Conservation (phyloP, 1,284 basidiomycete species). For the Mycosarcoma maydis region DNA sequence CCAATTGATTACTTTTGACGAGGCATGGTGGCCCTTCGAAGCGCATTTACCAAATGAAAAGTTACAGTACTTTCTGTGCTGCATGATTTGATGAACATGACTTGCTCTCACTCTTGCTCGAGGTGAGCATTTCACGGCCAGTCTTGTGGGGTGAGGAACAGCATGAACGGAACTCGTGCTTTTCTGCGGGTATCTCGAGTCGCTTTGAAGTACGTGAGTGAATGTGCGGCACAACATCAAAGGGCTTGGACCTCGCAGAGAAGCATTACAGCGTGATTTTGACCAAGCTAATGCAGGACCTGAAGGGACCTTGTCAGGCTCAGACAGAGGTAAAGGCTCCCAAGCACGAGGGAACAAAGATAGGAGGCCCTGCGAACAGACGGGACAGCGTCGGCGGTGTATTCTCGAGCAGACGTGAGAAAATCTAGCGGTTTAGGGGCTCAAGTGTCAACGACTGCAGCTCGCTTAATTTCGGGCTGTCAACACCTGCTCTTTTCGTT, state of each 20-base stretch:
- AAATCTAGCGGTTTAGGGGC: slow-evolving; percentile 20
- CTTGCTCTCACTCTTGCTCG: too few relatives aligned
- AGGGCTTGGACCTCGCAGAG: not conserved
- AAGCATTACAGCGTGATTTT: slow-evolving; percentile 14
- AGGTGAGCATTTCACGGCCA: too few relatives aligned
- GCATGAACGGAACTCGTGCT: too few relatives aligned
- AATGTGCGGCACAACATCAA: not conserved
- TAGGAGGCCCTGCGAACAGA: slow-evolving; percentile 24
- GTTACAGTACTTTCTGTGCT: too few relatives aligned
- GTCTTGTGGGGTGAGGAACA: too few relatives aligned
- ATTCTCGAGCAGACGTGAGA: too few relatives aligned
- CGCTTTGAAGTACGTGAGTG: too few relatives aligned
- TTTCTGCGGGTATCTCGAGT: too few relatives aligned
- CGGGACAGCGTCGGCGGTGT: not conserved
- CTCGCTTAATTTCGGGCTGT: slow-evolving; percentile 13
- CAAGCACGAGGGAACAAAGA: not conserved
- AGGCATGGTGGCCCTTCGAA: too few relatives aligned
- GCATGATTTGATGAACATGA: too few relatives aligned
- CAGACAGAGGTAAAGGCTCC: not conserved
- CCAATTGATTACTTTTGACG: too few relatives aligned
- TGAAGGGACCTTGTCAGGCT: not conserved
- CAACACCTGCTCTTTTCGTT: not conserved
- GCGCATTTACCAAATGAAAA: too few relatives aligned
- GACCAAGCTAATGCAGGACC: slow-evolving; percentile 1
- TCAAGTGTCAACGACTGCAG: slow-evolving; percentile 22